A percentile compares a stretch with the other conserved stretches of the same genome.
phyloP scores from a whole-genome alignment of 108 stramenopile species.

The Nitzschia putrida region DNA sequence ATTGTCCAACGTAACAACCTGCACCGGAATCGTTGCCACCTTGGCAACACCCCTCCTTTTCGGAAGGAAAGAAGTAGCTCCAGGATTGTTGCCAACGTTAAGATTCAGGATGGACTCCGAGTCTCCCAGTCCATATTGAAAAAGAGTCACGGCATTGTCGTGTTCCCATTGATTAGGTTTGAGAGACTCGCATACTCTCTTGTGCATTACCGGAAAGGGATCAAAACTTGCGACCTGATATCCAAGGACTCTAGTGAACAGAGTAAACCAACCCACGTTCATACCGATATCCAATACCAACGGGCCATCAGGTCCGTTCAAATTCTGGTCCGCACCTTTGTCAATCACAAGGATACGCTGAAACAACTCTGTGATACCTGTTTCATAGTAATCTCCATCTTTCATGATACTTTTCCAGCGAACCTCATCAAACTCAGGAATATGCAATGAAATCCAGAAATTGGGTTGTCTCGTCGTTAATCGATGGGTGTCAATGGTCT shows the following conservation, averaged over 20 bases:
- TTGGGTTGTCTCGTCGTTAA: not conserved
- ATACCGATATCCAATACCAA: slow-evolving; percentile 42
- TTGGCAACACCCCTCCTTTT: not conserved
- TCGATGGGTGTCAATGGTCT: not conserved
- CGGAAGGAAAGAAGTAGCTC: not conserved
- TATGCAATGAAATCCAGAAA: slow-evolving; percentile 1
- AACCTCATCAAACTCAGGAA: not conserved
- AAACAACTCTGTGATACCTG: slow-evolving; percentile 1
- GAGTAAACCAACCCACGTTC: slow-evolving; percentile 41
- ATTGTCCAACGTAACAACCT: not conserved
- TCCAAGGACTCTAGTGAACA: slow-evolving; percentile 9
- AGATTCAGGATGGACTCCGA: not conserved
- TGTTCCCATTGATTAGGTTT: slow-evolving; percentile 25
- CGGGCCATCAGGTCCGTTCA: not conserved
- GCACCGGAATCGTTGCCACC: not conserved
- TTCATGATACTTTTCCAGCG: not conserved
- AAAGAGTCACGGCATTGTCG: not conserved
- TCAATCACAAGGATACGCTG: not conserved
- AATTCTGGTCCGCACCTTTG: not conserved
- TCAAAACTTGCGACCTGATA: slow-evolving; percentile 33
- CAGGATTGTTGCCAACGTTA: not conserved
- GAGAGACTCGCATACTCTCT: slow-evolving; percentile 36
- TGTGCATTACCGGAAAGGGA: slow-evolving; percentile 22
- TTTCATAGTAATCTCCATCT: slow-evolving; percentile 15
- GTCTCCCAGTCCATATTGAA: not conserved